Evolutionary conservation across 805 yeast species (phyloP).

Genomic region (Candida argentea): DNA sequence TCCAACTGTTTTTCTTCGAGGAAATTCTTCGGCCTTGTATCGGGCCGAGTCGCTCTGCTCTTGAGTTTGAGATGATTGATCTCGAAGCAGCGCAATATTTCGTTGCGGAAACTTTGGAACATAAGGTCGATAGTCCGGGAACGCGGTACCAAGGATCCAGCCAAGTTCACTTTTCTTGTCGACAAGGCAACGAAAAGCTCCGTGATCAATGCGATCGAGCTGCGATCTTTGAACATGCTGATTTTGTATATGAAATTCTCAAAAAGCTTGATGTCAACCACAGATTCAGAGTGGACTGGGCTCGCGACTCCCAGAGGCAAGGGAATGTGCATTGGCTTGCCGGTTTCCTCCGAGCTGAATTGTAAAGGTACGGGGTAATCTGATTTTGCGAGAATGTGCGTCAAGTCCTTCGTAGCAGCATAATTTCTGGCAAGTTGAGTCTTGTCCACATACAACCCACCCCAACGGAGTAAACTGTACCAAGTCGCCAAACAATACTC

Average conservation of each 20-base stretch:
- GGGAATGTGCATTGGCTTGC: too few species aligned
- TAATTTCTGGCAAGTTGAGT: conserved; percentile 4
- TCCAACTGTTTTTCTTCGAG: conserved; percentile 15
- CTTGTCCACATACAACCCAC: conserved; percentile 14
- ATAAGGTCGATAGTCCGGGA: conserved; percentile 19
- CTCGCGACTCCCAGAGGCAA: too few species aligned
- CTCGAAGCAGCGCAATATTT: conserved; percentile 15
- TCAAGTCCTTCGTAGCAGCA: too few species aligned
- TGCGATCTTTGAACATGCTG: too few species aligned
- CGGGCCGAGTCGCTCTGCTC: conserved; percentile 8
- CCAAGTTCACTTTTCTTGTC: conserved; percentile 9
- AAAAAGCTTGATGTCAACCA: conserved; percentile 21
- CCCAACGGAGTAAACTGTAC: conserved; percentile 25
- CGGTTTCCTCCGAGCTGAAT: too few species aligned
- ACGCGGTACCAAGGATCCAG: conserved; percentile 12
- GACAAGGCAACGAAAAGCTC: conserved; percentile 18
- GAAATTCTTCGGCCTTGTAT: conserved; percentile 7
- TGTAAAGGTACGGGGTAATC: too few species aligned
- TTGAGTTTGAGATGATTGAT: conserved; percentile 11
- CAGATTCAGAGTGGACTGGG: too few species aligned
- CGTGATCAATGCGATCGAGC: conserved; percentile 14
- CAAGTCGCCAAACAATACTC: conserved; percentile 23
- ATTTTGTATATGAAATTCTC: conserved; percentile 26
- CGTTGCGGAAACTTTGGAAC: conserved; percentile 19
- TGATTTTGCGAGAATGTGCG: too few species aligned